These are phyloP conservation scores for Prunus padus DNA, from an alignment of 306 rosid species.

Conservation along the genomic window DNA sequence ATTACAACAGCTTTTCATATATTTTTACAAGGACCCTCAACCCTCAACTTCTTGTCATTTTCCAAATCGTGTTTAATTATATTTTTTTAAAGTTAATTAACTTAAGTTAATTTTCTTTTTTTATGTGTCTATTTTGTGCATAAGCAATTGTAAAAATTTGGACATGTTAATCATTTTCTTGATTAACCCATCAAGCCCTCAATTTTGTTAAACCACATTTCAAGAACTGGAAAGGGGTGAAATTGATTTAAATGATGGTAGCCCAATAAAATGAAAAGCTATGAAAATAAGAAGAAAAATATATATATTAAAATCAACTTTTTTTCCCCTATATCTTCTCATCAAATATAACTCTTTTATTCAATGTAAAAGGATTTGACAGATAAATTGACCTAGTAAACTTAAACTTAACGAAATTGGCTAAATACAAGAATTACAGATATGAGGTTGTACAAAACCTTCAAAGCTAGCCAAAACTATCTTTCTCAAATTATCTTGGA, in stretches of 20 bases:
- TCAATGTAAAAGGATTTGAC: slow-evolving; percentile 46
- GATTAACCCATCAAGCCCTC: too few relatives aligned
- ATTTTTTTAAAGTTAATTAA: neutral
- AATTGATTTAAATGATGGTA: too few relatives aligned
- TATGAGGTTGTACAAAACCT: slow-evolving; percentile 43
- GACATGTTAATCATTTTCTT: too few relatives aligned
- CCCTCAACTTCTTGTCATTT: neutral
- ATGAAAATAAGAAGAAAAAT: neutral
- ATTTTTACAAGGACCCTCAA: neutral
- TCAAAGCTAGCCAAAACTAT: slow-evolving; percentile 40
- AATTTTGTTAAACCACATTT: too few relatives aligned
- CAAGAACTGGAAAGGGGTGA: too few relatives aligned
- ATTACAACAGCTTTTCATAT: neutral
- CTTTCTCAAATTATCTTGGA: slow-evolving; percentile 51
- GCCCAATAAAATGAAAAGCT: neutral
- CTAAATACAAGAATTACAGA: slow-evolving; percentile 54
- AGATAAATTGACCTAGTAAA: slow-evolving; percentile 41
- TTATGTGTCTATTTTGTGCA: neutral
- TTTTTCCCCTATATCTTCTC: slow-evolving; percentile 30
- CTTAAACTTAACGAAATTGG: slow-evolving; percentile 34
- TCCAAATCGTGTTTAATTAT: neutral
- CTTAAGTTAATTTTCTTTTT: neutral
- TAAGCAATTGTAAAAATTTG: too few relatives aligned
- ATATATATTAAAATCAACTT: too few relatives aligned
- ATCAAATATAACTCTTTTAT: slow-evolving; percentile 47